Base-by-base conservation (phyloP, 1,284 basidiomycete species). In the Austroboletus niveus region DNA sequence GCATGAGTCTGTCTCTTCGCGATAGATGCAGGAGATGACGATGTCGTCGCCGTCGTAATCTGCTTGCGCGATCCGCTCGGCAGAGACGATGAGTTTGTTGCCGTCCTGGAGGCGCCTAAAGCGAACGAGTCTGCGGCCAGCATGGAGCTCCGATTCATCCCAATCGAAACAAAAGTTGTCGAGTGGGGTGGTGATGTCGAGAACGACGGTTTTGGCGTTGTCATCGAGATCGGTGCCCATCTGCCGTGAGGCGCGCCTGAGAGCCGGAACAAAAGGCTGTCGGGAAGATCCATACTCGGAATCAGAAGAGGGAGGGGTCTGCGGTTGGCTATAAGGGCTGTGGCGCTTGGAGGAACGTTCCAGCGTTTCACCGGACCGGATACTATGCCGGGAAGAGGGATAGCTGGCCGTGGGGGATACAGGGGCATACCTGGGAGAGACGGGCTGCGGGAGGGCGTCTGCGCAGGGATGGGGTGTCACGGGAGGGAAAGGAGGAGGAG, bases 21-120 rank as follows among this genome's bases (percentile, higher is more conserved):
- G 85, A 66, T 88, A 92, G 68, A 98, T 96, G 76, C 95, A 98
- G 1, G 92, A 96, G 53, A 91, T 81, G 58, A 89, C 85, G 55
- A 78, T 79, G 62, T 84, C 82, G 4, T 71, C 70, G 7, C 74
- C 62, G 40, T 69, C 57, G 60, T 86, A 89, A 12, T 84, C 80
- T 31, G 84, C 75, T 52, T 82, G 83, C 0, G 67, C 60, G 61
- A 90, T 79, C 20, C 76, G 66, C 57, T 84, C 78, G 62, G 84
- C 88, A 12, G 82, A 81, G 29, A 90, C 75, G 48, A 81, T 79
- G 40, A 91, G 74, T 29, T 72, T 77, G 48, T 77, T 74, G 24
- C 82, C 84, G 40, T 84, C 78, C 59, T 81, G 83, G 9, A 82
- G 65, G 54, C 85, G 82, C 36, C 73, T 69, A 64, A 91, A 89